Base-by-base conservation (phyloP, 257 asterid species). In the Lycium barbarum region DNA sequence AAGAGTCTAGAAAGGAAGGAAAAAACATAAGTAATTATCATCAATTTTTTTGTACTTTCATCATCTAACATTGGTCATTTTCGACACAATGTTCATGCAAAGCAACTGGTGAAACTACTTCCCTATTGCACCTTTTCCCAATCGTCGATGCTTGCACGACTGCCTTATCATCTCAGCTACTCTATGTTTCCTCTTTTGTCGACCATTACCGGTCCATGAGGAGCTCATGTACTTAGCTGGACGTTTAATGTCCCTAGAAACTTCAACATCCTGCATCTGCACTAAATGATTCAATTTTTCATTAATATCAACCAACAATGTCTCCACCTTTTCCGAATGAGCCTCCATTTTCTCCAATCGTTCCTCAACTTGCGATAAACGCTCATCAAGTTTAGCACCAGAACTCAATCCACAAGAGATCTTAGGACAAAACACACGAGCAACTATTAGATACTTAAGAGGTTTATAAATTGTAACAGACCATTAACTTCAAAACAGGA, bases 361-460 rank as follows among this genome's bases (percentile, higher is more conserved):
- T 38, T 70, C 54, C 54, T 70, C 79, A 70, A 70, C 79, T 9
- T 36, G 51, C 11, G 6, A 14, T 70, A 17, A 70, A 70, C 33
- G 79, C 26, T 70, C 53, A 38, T 38, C 33, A 70, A 70, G 79
- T 70, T 38, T 70, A 70, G 79, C 53, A 17, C 79, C 79, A 38
- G 26, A 38, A 70, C 15, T 70, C 54, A 40, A 70, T 70, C 78
- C 78, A 70, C 26, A 40, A 38, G 53, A 70, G 53, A 67, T 35
- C 74, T 70, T 15, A 70, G 33, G 38, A 38, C 11, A 67, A 67
- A 67, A 67, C 74, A 35, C 74, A 35, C 3, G 0, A 35, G 74
- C 74, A 67, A 13, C 74, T 67, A 70, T 40, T 70, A 70, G 54
- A 38, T 38, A 38, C 33, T 18, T 15, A 14, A 45, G 36, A 72